Conservation (phyloP, 192 early-diverging fungal species). For the Oehlia diaphana region DNA sequence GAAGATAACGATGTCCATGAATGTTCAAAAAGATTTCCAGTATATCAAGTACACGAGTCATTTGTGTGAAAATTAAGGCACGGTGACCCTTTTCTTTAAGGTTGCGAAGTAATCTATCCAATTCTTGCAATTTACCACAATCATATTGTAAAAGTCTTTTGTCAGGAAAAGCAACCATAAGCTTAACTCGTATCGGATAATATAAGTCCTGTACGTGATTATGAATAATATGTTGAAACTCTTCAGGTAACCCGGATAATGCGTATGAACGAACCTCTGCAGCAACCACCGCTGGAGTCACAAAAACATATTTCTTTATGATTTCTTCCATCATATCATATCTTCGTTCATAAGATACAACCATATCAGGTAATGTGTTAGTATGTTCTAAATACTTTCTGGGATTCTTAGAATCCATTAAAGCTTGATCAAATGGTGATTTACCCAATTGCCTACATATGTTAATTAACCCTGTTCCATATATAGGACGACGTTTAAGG, state of each 20-base stretch:
- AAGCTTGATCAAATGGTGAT: slow-evolving; percentile 1
- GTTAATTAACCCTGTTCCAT: slow-evolving; percentile 42
- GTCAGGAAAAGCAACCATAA: slow-evolving; percentile 81
- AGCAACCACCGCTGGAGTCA: slow-evolving; percentile 54
- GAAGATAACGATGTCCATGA: slow-evolving; percentile 61
- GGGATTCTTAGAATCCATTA: slow-evolving; percentile 38
- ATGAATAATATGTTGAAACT: slow-evolving; percentile 18
- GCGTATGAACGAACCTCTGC: slow-evolving; percentile 29
- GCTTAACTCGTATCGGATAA: slow-evolving; percentile 58
- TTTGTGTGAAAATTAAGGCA: slow-evolving; percentile 66
- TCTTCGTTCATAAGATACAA: slow-evolving; percentile 42
- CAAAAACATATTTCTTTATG: slow-evolving; percentile 59
- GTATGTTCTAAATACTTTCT: slow-evolving; percentile 36
- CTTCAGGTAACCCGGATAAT: slow-evolving; percentile 29
- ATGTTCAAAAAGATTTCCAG: slow-evolving; percentile 68
- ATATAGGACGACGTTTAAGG: slow-evolving; percentile 40
- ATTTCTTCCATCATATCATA: slow-evolving; percentile 40
- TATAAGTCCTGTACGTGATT: slow-evolving; percentile 51
- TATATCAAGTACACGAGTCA: slow-evolving; percentile 68
- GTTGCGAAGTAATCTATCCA: slow-evolving; percentile 54
- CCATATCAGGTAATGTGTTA: slow-evolving; percentile 33
- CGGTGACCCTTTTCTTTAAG: slow-evolving; percentile 62
- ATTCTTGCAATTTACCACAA: slow-evolving; percentile 74
- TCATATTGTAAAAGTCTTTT: slow-evolving; percentile 82
- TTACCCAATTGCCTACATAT: slow-evolving; percentile 32